Percentiles rank a stretch among this genome's conserved stretches.
These are phyloP conservation scores for Phytophthora sansomeana DNA, from an alignment of 352 stramenopile species.

Conservation along the genomic window DNA sequence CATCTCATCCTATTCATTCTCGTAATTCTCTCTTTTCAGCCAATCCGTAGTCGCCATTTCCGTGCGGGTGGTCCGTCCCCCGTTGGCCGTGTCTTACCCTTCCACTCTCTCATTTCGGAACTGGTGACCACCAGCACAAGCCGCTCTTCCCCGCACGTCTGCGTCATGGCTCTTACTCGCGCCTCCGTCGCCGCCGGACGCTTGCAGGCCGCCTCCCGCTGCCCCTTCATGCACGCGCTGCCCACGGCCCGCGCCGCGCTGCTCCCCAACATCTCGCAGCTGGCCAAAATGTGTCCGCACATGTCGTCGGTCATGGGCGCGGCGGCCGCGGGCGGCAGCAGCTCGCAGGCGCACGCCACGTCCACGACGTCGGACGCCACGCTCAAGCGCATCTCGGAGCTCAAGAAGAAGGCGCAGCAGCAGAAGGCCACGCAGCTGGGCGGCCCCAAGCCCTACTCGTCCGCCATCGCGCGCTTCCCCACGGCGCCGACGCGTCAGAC, in stretches of 20 bases:
- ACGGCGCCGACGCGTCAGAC: slow-evolving; percentile 62
- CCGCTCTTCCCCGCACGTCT: not conserved
- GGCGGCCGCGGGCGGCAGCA: slow-evolving; percentile 48
- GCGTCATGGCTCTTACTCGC: slow-evolving; percentile 70
- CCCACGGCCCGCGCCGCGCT: slow-evolving; percentile 75
- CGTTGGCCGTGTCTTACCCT: not conserved
- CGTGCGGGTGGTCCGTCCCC: slow-evolving; percentile 4
- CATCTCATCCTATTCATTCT: not conserved
- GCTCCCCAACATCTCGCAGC: slow-evolving; percentile 86
- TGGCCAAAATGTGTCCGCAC: slow-evolving; percentile 88
- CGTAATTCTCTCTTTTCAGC: not conserved
- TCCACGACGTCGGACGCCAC: slow-evolving; percentile 67
- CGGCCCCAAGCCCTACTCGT: slow-evolving; percentile 44
- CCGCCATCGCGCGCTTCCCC: slow-evolving; percentile 61
- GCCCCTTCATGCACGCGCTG: slow-evolving; percentile 87
- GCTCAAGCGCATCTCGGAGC: slow-evolving; percentile 71
- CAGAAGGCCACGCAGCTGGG: slow-evolving; percentile 40
- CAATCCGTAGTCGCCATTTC: not conserved
- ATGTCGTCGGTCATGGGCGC: slow-evolving; percentile 85
- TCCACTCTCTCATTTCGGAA: slow-evolving; percentile 48
- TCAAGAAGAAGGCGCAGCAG: slow-evolving; percentile 71
- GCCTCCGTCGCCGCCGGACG: slow-evolving; percentile 71
- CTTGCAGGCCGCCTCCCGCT: slow-evolving; percentile 79
- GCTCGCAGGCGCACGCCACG: slow-evolving; percentile 70
- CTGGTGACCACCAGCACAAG: slow-evolving; percentile 36